phyloP scores from a whole-genome alignment of 805 yeast genomes.

The Saccharomyces kudriavzevii region DNA sequence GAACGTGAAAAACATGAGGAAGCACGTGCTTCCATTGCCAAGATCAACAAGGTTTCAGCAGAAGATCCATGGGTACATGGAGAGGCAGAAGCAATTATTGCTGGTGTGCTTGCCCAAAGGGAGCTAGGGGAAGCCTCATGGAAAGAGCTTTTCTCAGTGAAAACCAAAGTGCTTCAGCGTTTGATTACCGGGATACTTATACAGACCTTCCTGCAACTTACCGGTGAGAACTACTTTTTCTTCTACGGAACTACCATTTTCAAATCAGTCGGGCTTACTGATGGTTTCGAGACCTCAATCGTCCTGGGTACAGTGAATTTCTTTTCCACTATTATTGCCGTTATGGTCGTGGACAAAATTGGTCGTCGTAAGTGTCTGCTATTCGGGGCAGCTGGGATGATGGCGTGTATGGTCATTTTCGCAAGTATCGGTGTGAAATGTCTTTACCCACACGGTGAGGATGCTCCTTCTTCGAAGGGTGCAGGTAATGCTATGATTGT shows the following conservation, averaged over 20 bases:
- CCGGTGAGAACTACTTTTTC: constrained; percentile 60
- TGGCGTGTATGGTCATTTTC: constrained; percentile 39
- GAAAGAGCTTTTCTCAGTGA: constrained; percentile 45
- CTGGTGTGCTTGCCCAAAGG: constrained; percentile 48
- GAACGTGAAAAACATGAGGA: constrained; percentile 48
- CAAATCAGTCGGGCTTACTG: constrained; percentile 51
- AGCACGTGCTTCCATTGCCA: constrained; percentile 48
- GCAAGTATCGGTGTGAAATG: constrained; percentile 54
- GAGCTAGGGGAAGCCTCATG: constrained; percentile 48
- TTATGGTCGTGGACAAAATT: constrained; percentile 44
- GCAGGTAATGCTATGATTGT: constrained; percentile 68
- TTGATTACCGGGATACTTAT: constrained; percentile 44
- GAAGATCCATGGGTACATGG: constrained; percentile 40
- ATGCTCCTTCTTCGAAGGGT: constrained; percentile 37
- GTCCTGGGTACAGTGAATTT: constrained; percentile 54
- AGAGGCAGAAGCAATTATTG: constrained; percentile 42
- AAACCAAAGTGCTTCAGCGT: constrained; percentile 47
- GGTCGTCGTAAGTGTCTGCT: constrained; percentile 46
- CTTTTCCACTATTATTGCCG: constrained; percentile 45
- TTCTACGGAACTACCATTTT: constrained; percentile 58
- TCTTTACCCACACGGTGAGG: constrained; percentile 36
- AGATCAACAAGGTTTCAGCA: constrained; percentile 39
- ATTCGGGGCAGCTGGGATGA: constrained; percentile 44
- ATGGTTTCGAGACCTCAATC: constrained; percentile 53
- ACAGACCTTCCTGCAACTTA: constrained; percentile 60